Evolutionary conservation across 495 filamentous ascomycete species (phyloP), one percentile per base, ranked within the genome.

Genomic region (Durotheca rogersii): DNA sequence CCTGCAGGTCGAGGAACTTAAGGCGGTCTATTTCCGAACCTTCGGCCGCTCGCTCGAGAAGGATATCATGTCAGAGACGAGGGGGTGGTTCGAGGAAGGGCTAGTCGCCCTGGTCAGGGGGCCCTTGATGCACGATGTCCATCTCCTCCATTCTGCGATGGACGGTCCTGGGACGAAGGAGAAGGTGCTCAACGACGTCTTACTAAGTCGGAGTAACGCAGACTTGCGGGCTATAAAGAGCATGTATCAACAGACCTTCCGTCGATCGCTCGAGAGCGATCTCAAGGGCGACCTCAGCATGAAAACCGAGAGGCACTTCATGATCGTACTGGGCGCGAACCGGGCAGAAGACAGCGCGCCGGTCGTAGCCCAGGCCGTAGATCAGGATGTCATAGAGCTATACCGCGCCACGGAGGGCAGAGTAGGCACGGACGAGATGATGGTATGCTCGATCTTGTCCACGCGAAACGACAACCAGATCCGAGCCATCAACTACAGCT

Each of bases 141-240:
- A 81, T 55, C 74, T 78, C 27, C 70, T 87, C 7, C 67, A 82
- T 53, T 73, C 84, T 3, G 83, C 89, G 6, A 80, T 95, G 67
- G 69, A 81, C 11, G 89, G 92, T 2, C 58, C 82, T 3, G 93
- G 93, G 14, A 97, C 93, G 0, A 92, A 91, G 48, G 92, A 97
- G 59, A 76, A 73, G 57, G 70, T 91, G 2, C 77, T 97, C 23
- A 89, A 94, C 59, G 93, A 97, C 51, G 80, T 93, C 10, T 77
- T 97, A 1, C 80, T 96, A 3, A 79, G 86, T 7, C 79, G 90
- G 15, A 84, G 81, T 9, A 96, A 96, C 62, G 88, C 88, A 12
- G 90, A 96, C 62, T 72, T 97, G 6, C 71, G 78, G 23, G 85
- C 84, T 16, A 95, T 97, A 72, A 91, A 90, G 61, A 61, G 71